Percentiles rank a stretch among this genome's conserved stretches.
Evolutionary conservation across 116 monocot species (phyloP).

Genomic region (Cymodocea nodosa): DNA sequence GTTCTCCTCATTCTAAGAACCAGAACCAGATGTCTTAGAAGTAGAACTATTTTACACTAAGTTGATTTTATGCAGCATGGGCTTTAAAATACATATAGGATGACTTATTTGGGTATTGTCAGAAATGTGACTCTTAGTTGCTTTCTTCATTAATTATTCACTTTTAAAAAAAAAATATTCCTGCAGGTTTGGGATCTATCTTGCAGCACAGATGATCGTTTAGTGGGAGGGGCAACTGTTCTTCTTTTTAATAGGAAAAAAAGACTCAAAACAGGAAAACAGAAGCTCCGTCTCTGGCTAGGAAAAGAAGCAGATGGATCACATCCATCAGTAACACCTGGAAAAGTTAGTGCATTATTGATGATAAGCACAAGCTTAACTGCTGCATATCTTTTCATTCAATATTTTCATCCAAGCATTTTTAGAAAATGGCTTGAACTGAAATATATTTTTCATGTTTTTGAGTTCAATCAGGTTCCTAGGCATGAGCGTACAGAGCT

Average conservation of each 20-base stretch:
- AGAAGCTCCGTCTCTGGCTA: constrained; percentile 79
- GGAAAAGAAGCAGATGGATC: constrained; percentile 80
- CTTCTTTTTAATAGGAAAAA: constrained; percentile 85
- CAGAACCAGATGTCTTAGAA: too few species aligned
- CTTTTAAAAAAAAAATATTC: background rate
- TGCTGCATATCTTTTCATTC: background rate
- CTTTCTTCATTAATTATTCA: background rate
- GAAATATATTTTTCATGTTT: background rate
- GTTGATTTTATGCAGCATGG: too few species aligned
- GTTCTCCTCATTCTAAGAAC: too few species aligned
- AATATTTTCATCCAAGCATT: background rate
- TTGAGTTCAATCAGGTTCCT: constrained; percentile 43
- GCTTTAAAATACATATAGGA: too few species aligned
- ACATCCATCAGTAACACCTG: constrained; percentile 77
- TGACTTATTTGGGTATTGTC: too few species aligned
- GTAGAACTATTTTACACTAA: too few species aligned
- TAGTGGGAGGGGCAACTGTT: constrained; percentile 86
- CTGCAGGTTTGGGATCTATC: constrained; percentile 89
- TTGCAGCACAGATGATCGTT: constrained; percentile 26
- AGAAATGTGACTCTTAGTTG: background rate
- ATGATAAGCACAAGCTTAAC: background rate
- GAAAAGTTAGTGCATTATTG: constrained; percentile 41
- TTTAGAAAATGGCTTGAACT: background rate
- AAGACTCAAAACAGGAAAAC: constrained; percentile 77
- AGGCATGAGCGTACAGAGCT: constrained; percentile 69